Evolutionary conservation across 225 moss, liverwort and hornwort genomes (phyloP).

Genomic region (Antitrichia curtipendula): DNA sequence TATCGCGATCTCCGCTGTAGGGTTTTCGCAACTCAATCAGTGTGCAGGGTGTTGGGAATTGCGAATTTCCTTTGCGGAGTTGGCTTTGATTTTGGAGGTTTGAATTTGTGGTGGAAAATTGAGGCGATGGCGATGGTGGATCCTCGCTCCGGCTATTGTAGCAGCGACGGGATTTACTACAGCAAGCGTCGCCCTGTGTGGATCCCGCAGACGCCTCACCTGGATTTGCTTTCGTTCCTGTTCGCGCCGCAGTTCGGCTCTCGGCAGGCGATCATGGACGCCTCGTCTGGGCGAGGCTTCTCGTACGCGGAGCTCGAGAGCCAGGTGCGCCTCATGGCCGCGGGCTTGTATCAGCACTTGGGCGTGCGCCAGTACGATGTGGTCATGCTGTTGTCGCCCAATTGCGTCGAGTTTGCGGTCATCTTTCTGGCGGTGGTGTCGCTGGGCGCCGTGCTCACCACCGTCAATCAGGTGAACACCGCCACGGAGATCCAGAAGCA

Average conservation of each 20-base stretch:
- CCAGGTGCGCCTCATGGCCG: conserved; percentile 14
- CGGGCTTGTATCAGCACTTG: conserved; percentile 15
- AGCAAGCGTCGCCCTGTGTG: conserved; percentile 27
- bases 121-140: background rate
- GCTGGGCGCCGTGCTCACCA: conserved; percentile 38
- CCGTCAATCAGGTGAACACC: conserved; percentile 41
- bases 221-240: conserved; percentile 23
- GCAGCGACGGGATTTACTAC: conserved; percentile 31
- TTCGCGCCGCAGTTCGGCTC: conserved; percentile 38
- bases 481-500: conserved; percentile 39
- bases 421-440: conserved; percentile 35
- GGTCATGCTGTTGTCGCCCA: conserved; percentile 39
- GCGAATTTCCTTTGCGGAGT: background rate
- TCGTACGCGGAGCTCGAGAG: conserved; percentile 22
- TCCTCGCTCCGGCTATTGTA: conserved; percentile 17
- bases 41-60: background rate
- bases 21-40: background rate
- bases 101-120: too few species aligned
- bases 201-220: conserved; percentile 2
- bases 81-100: too few species aligned
- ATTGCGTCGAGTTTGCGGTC: conserved; percentile 30
- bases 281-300: background rate
- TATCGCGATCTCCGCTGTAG: background rate
- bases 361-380: conserved; percentile 38
- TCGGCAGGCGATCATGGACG: conserved; percentile 12